Evolutionary conservation across 805 yeast species (phyloP).

Genomic region (Lipomyces sp.): DNA sequence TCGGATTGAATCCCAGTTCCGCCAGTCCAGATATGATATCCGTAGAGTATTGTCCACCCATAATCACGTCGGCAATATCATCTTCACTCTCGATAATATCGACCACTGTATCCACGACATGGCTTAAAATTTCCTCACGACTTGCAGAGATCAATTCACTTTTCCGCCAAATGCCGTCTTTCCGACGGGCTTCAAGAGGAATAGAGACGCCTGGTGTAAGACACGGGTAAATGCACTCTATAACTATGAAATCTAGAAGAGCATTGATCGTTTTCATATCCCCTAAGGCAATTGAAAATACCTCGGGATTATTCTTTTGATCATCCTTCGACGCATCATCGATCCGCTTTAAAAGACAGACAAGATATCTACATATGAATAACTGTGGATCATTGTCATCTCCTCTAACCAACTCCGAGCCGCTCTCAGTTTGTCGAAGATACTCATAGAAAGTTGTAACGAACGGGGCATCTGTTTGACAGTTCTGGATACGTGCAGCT

Average conservation of each 20-base stretch:
- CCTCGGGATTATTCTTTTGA: constrained; percentile 31
- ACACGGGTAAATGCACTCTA: constrained; percentile 73
- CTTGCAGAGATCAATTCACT: not conserved
- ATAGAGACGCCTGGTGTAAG: constrained; percentile 63
- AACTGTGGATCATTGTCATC: constrained; percentile 16
- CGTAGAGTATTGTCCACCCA: constrained; percentile 41
- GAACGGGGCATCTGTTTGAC: not conserved
- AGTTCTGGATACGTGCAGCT: constrained; percentile 5
- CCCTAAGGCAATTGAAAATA: constrained; percentile 69
- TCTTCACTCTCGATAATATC: constrained; percentile 37
- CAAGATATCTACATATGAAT: constrained; percentile 14
- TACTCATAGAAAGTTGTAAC: not conserved
- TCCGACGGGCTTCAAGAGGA: constrained; percentile 65
- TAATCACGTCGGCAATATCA: constrained; percentile 42
- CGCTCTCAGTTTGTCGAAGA: not conserved
- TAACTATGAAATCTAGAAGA: constrained; percentile 64
- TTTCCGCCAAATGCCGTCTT: constrained; percentile 33
- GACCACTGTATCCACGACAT: constrained; percentile 31
- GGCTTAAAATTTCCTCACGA: constrained; percentile 16
- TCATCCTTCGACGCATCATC: constrained; percentile 31
- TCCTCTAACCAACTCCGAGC: not conserved
- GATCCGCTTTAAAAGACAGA: constrained; percentile 14
- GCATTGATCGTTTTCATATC: constrained; percentile 78
- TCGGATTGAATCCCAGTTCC: constrained; percentile 41
- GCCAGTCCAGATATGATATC: constrained; percentile 42